A percentile compares a stretch with the other conserved stretches of the same genome.
phyloP scores from a whole-genome alignment of 441 rosid genomes.

The Corymbia calophylla region DNA sequence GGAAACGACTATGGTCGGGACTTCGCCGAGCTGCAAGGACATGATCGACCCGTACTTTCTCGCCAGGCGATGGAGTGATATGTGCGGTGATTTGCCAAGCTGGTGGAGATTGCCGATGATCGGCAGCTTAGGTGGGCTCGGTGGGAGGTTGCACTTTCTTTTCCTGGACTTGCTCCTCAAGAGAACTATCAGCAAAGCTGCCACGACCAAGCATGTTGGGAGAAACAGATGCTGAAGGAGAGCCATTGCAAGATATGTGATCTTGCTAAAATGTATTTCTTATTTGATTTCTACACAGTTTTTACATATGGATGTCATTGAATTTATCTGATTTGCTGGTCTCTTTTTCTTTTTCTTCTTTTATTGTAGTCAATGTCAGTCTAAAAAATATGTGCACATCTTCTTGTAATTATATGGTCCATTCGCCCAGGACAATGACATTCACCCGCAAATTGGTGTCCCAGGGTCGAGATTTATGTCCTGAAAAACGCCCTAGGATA shows the following conservation, averaged over 20 bases:
- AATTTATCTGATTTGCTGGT: neutral
- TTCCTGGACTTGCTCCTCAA: neutral
- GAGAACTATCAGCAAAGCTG: slow-evolving; percentile 8
- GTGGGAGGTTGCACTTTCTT: slow-evolving; percentile 23
- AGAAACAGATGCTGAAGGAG: slow-evolving; percentile 10
- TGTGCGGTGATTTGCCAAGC: slow-evolving; percentile 13
- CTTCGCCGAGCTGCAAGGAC: slow-evolving; percentile 11
- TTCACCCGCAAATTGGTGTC: neutral
- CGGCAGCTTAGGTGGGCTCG: slow-evolving; percentile 29
- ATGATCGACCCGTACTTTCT: slow-evolving; percentile 27
- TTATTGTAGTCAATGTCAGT: neutral
- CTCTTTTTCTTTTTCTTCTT: neutral
- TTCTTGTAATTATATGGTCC: neutral
- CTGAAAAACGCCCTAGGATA: neutral
- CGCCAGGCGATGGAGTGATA: slow-evolving; percentile 12
- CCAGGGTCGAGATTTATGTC: neutral
- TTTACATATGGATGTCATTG: neutral
- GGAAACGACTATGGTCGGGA: slow-evolving; percentile 23
- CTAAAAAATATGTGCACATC: neutral
- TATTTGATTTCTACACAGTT: neutral
- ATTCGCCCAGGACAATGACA: neutral
- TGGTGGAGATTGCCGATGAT: slow-evolving; percentile 34
- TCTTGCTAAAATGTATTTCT: neutral
- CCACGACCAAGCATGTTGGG: slow-evolving; percentile 13
- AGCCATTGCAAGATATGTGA: slow-evolving; percentile 11